Evolutionary conservation across 2,329 filamentous ascomycete species (phyloP).

Genomic region (Penicillium sp.): DNA sequence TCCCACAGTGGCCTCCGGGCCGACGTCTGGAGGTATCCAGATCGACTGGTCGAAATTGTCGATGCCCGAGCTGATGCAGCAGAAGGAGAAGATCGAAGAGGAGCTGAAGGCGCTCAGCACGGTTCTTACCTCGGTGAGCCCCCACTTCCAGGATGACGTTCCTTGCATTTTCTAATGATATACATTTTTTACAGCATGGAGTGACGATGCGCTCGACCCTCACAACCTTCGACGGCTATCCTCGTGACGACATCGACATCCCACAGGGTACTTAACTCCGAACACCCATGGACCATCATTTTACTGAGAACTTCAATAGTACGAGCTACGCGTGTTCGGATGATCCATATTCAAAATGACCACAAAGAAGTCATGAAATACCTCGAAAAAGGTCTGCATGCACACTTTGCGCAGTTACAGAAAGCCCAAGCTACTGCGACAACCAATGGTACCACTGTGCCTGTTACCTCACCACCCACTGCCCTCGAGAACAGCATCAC

Average conservation of each 20-base stretch:
- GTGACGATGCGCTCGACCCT: slow-evolving; percentile 90
- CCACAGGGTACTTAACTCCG: slow-evolving; percentile 70
- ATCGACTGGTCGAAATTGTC: slow-evolving; percentile 69
- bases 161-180: background rate
- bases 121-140: slow-evolving; percentile 81
- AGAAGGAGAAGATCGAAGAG: slow-evolving; percentile 81
- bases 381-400: slow-evolving; percentile 84
- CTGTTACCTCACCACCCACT: slow-evolving; percentile 22
- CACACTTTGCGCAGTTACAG: slow-evolving; percentile 76
- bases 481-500: slow-evolving; percentile 23
- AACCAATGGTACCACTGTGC: slow-evolving; percentile 25
- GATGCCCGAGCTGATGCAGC: slow-evolving; percentile 75
- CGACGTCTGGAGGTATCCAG: slow-evolving; percentile 59
- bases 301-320: slow-evolving; percentile 54
- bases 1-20: slow-evolving; percentile 75
- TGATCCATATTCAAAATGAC: slow-evolving; percentile 88
- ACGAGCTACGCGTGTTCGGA: slow-evolving; percentile 86
- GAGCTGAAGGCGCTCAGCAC: slow-evolving; percentile 82
- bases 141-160: background rate
- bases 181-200: slow-evolving; percentile 64
- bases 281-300: background rate
- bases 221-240: slow-evolving; percentile 86
- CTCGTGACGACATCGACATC: slow-evolving; percentile 89
- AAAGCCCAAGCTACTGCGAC: slow-evolving; percentile 48
- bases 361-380: slow-evolving; percentile 84